Percentiles rank a stretch among this genome's conserved stretches.
phyloP scores from a whole-genome alignment of 805 yeast species.

The Huiozyma naganishii region DNA sequence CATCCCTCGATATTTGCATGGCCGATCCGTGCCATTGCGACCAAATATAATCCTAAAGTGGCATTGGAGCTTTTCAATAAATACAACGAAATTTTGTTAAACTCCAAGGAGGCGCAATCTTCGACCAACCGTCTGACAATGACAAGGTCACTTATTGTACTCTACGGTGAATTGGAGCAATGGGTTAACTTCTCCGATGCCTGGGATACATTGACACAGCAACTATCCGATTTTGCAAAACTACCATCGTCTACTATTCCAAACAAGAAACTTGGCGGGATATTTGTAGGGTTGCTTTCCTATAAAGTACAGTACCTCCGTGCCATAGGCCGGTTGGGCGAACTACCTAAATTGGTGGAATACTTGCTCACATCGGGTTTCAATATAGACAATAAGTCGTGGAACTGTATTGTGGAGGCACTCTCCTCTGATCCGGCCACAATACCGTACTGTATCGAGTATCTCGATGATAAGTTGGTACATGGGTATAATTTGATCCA shows the following conservation, averaged over 20 bases:
- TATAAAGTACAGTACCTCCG: slow-evolving; percentile 17
- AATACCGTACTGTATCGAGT: slow-evolving; percentile 21
- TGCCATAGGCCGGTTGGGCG: slow-evolving; percentile 8
- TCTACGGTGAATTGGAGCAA: slow-evolving; percentile 25
- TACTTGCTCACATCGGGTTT: slow-evolving; percentile 17
- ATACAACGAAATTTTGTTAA: slow-evolving; percentile 20
- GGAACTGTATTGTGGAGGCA: slow-evolving; percentile 25
- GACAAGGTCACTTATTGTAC: slow-evolving; percentile 24
- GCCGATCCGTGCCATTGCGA: slow-evolving; percentile 25
- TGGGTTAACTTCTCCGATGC: slow-evolving; percentile 22
- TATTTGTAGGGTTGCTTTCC: slow-evolving; percentile 15
- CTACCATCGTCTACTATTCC: slow-evolving; percentile 14
- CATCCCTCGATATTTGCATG: slow-evolving; percentile 30
- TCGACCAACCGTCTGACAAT: slow-evolving; percentile 10
- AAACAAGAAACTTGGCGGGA: slow-evolving; percentile 12
- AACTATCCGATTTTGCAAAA: slow-evolving; percentile 11
- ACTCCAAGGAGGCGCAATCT: slow-evolving; percentile 11
- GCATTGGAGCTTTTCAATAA: slow-evolving; percentile 27
- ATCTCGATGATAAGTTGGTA: slow-evolving; percentile 26
- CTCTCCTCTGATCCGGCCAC: slow-evolving; percentile 21
- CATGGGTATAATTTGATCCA: slow-evolving; percentile 29
- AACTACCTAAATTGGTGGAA: slow-evolving; percentile 13
- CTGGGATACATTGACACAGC: slow-evolving; percentile 13
- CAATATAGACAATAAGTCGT: slow-evolving; percentile 23
- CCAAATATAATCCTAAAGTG: slow-evolving; percentile 22